Evolutionary conservation across 2,329 filamentous ascomycete genomes (phyloP).

Genomic region (Nemania sp.): DNA sequence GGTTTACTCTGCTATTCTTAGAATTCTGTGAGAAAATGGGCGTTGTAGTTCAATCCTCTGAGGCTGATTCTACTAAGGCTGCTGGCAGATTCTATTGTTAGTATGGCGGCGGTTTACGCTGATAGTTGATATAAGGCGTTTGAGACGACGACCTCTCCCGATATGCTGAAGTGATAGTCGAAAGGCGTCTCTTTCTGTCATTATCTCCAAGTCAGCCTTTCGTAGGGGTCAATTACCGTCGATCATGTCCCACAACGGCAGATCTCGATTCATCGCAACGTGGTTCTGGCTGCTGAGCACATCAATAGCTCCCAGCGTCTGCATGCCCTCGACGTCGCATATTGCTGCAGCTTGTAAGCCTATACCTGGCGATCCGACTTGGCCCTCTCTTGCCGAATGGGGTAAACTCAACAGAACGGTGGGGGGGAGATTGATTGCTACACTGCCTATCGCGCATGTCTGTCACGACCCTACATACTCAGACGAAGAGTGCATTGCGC

Average conservation of each 20-base stretch:
- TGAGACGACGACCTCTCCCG: too few species aligned
- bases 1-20: too few species aligned
- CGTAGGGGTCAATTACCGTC: too few species aligned
- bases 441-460: slow-evolving; percentile 8
- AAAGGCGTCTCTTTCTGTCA: too few species aligned
- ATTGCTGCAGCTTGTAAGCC: not conserved
- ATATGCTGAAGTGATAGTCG: too few species aligned
- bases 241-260: not conserved
- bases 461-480: slow-evolving; percentile 11
- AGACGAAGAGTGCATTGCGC: not conserved
- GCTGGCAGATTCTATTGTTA: too few species aligned
- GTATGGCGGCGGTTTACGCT: too few species aligned
- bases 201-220: too few species aligned
- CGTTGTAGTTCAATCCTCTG: too few species aligned
- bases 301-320: not conserved
- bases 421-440: slow-evolving; percentile 6
- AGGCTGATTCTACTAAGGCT: too few species aligned
- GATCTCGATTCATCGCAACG: not conserved
- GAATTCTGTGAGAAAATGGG: too few species aligned
- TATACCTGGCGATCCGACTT: slow-evolving; percentile 8
- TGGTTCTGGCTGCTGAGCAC: slow-evolving; percentile 3
- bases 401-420: slow-evolving; percentile 8
- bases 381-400: slow-evolving; percentile 5
- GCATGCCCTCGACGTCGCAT: slow-evolving; percentile 1
- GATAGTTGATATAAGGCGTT: too few species aligned